These are phyloP conservation scores for Scheffersomyces spartinae DNA, from an alignment of 805 yeast genomes.

Conservation along the genomic window DNA sequence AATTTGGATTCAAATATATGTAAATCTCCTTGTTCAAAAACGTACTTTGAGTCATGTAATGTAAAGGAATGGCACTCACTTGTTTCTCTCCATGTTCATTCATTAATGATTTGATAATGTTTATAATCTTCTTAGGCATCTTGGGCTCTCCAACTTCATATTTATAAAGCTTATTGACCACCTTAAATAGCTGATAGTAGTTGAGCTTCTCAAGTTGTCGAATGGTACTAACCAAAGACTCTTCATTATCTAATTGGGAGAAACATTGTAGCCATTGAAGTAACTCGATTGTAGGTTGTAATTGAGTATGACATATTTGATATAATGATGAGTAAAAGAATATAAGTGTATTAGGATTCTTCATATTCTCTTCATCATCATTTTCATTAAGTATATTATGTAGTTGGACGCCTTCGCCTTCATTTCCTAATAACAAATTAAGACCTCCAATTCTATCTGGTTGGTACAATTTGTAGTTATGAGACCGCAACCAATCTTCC, in stretches of 20 bases:
- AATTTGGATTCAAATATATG: slow-evolving; percentile 41
- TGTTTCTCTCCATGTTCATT: slow-evolving; percentile 28
- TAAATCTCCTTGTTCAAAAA: slow-evolving; percentile 28
- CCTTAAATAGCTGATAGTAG: slow-evolving; percentile 58
- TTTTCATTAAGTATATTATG: slow-evolving; percentile 13
- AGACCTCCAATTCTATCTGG: slow-evolving; percentile 23
- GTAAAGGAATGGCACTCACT: slow-evolving; percentile 13
- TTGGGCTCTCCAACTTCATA: slow-evolving; percentile 76
- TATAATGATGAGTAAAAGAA: slow-evolving; percentile 57
- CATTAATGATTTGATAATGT: slow-evolving; percentile 18
- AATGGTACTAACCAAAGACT: slow-evolving; percentile 43
- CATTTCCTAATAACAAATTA: slow-evolving; percentile 7
- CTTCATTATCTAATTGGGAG: slow-evolving; percentile 58
- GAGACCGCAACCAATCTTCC: slow-evolving; percentile 87
- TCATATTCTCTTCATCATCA: slow-evolving; percentile 5
- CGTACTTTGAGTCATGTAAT: slow-evolving; percentile 29
- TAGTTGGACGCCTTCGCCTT: slow-evolving; percentile 5
- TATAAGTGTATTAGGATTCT: slow-evolving; percentile 36
- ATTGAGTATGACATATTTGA: slow-evolving; percentile 52
- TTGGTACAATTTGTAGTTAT: slow-evolving; percentile 34
- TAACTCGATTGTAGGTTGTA: slow-evolving; percentile 65
- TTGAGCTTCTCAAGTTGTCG: slow-evolving; percentile 46
- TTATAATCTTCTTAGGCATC: slow-evolving; percentile 31
- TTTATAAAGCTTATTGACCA: slow-evolving; percentile 57
- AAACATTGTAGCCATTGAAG: slow-evolving; percentile 88